Evolutionary conservation across 2,329 filamentous ascomycete species (phyloP).

Genomic region (Cercospora sp.): DNA sequence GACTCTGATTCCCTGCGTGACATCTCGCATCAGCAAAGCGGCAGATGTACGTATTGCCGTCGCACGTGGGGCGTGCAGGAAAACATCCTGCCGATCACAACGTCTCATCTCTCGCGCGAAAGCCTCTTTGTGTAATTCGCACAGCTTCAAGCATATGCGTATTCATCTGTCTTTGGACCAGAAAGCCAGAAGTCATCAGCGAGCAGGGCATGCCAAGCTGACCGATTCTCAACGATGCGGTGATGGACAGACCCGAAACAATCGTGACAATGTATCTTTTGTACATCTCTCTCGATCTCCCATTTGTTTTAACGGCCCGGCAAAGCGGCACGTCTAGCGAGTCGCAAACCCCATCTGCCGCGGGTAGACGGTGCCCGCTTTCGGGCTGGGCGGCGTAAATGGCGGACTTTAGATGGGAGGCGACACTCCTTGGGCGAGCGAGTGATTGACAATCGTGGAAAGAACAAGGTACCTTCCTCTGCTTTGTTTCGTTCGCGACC

Average conservation of each 20-base stretch:
- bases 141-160: background rate
- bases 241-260: background rate
- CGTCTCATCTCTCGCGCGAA: background rate
- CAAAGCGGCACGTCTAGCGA: background rate
- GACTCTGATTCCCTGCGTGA: background rate
- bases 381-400: background rate
- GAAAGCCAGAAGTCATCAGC: background rate
- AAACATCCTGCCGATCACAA: background rate
- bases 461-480: background rate
- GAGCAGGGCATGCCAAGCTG: background rate
- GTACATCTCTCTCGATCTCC: background rate
- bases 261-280: background rate
- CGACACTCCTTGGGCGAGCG: background rate
- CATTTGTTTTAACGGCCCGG: background rate
- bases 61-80: background rate
- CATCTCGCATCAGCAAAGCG: background rate
- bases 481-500: background rate
- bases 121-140: background rate
- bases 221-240: background rate
- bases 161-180: background rate
- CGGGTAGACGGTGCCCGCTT: constrained; percentile 3
- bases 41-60: background rate
- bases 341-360: background rate
- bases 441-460: background rate
- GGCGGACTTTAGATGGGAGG: constrained; percentile 4